Base-by-base conservation (phyloP, 345 rosid genomes). In the Syzygium aqueum region DNA sequence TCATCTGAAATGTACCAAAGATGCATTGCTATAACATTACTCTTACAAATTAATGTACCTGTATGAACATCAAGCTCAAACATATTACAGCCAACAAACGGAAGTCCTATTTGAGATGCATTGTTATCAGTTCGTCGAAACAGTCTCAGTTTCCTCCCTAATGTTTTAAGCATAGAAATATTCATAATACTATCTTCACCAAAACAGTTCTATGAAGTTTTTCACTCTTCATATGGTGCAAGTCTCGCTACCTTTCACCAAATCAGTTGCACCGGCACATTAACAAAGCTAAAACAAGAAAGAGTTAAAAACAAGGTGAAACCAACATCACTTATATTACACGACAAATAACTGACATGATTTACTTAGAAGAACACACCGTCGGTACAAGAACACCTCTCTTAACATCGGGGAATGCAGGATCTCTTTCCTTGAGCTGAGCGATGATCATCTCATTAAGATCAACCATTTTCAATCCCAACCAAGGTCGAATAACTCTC, bases 401-500 rank as follows among this genome's bases (percentile, higher is more conserved):
- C 40, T 89, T 85, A 46, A 97, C 95, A 87, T 91, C 88, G 27
- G 99, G 97, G 88, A 97, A 97, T 85, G 85, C 86, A 2, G 95
- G 88, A 91, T 96, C 95, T 88, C 97, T 91, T 88, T 97, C 99
- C 90, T 93, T 93, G 85, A 96, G 98, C 91, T 95, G 99, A 86
- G 94, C 92, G 84, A 93, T 78, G 63, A 96, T 95, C 97, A 95
- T 91, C 54, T 94, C 92, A 84, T 97, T 96, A 84, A 97, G 97
- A 88, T 97, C 99, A 53, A 96, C 92, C 99, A 97, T 94, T 92
- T 94, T 96, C 90, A 95, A 88, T 90, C 99, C 99, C 90, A 97
- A 92, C 98, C 99, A 97, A 53, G 99, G 98, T 49, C 99, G 94
- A 51, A 97, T 85, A 51, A 97, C 99, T 92, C 99, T 94, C 91